Conservation (phyloP, 768 basidiomycete species). For the Lentinula detonsa region DNA sequence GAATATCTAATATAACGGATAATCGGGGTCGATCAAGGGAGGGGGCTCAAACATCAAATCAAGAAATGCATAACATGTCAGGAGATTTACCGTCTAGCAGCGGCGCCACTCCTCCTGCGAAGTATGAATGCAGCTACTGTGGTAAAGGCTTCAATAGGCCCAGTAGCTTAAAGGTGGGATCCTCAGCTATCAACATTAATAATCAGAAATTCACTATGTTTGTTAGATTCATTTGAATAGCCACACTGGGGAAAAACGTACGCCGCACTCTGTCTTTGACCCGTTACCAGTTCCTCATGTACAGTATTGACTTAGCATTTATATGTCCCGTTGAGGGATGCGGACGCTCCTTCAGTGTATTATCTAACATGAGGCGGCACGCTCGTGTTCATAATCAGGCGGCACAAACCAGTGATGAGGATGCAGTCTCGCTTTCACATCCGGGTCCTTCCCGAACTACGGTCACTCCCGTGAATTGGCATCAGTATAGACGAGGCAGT, state of each 20-base stretch:
- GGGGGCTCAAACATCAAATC: conserved; percentile 6
- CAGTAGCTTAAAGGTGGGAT: conserved; percentile 69
- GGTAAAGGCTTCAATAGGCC: conserved; percentile 79
- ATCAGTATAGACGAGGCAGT: conserved; percentile 30
- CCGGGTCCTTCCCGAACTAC: neutral
- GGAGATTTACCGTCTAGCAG: neutral
- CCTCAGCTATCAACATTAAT: neutral
- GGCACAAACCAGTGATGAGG: conserved; percentile 25
- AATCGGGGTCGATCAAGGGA: conserved; percentile 21
- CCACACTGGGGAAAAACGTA: conserved; percentile 83
- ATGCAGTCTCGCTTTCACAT: conserved; percentile 24
- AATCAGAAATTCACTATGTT: conserved; percentile 7
- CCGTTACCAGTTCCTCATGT: conserved; percentile 8
- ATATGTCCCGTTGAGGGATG: conserved; percentile 69
- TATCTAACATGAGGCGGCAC: conserved; percentile 87
- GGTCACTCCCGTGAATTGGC: conserved; percentile 8
- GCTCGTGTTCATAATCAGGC: conserved; percentile 59
- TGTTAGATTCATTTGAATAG: conserved; percentile 76
- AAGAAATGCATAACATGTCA: neutral
- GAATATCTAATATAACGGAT: conserved; percentile 19
- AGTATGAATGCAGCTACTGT: conserved; percentile 76
- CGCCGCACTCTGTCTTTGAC: conserved; percentile 21
- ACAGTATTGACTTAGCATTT: conserved; percentile 44
- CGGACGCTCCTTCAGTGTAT: conserved; percentile 77
- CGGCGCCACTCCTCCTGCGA: conserved; percentile 28